Base-by-base conservation (phyloP, 768 basidiomycete species). In the Steccherinum ochraceum region DNA sequence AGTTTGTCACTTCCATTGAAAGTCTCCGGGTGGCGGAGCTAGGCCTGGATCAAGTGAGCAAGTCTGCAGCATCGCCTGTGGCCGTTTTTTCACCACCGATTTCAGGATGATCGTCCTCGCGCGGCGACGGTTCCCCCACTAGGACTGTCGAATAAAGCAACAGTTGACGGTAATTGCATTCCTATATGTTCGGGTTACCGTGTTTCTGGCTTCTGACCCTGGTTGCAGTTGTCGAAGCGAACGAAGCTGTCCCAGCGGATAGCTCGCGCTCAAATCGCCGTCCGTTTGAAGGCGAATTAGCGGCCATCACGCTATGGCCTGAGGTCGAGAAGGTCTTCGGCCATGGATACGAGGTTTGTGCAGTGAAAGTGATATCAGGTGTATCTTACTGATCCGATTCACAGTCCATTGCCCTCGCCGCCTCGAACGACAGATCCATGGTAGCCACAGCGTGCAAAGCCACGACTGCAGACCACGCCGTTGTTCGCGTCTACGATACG, bases 251-350 rank as follows among this genome's bases (percentile, higher is more conserved):
- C 35, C 25, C 48, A n/a, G n/a, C n/a, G n/a, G n/a, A n/a, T n/a
- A n/a, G n/a, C n/a, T 16, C 48, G 24, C 51, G 62, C 45, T 50
- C 46, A 48, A 47, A 58, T 56, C 53, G 53, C 42, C 64, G 75
- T 46, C 86, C 96, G 0, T 90, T 92, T 51, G 96, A 98, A 63
- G 91, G 89, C 11, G 93, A 97, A 65, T 75, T 98, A 0, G 84
- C 91, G 0, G 78, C 83, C 0, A 78, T 80, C 13, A 98, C 95
- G 0, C 74, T 98, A 0, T 99, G 96, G 96, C 96, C 95, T 0
- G 96, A 99, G 69, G 72, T 83, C 1, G 96, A 98, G 60, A 99
- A 99, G 65, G 75, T 99, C 0, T 99, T 96, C 64, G 96, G 95
- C 3, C 96, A 98, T 66, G 93, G 95, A 40, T 98, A 97, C 60